Evolutionary conservation across 2,329 filamentous ascomycete species (phyloP), one percentile per base, ranked within the genome.

Genomic region (Scortechinia acanthostroma): DNA sequence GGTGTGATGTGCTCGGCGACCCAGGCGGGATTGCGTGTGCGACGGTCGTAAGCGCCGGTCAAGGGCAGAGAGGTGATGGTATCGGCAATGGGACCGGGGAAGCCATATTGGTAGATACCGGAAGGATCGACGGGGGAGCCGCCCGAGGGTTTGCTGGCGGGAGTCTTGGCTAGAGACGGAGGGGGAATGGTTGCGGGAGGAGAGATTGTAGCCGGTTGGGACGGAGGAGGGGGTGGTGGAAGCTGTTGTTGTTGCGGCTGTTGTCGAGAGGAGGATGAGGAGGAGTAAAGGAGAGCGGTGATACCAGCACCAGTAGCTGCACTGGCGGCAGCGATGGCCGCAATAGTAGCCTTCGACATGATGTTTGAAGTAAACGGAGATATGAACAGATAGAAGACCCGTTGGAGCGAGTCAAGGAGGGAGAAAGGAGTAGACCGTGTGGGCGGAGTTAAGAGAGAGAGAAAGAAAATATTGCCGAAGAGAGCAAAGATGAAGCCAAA

Each of bases 1-100:
- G 90, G 82, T 0, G 93, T 98, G 65, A 98, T 96, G 72, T 98
- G 93, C 71, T 98, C 93, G 51, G 86, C 83, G 5, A 91, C 93
- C 91, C 91, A 98, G 62, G 87, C 77, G 22, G 93, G 93, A 67
- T 98, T 98, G 59, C 91, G 82, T 37, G 82, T 85, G 49, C 88
- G 84, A 21, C 93, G 88, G 68, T 98, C 91, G 76, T 85, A 98
- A 55, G 86, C 83, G 22, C 91, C 95, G 52, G 91, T 77, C 45
- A 97, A 77, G 23, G 88, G 86, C 21, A 80, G 70, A 28, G 89
- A 84, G 46, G 76, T 76, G 46, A 90, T 83, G 37, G 95, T 73
- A 65, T 98, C 93, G 56, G 84, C 76, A 30, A 95, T 70, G 22
- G 93, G 93, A 47, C 93, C 93, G 0, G 93, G 91, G 66, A 97